Conservation (phyloP, 768 basidiomycete species). For the Gautieria morchelliformis region DNA sequence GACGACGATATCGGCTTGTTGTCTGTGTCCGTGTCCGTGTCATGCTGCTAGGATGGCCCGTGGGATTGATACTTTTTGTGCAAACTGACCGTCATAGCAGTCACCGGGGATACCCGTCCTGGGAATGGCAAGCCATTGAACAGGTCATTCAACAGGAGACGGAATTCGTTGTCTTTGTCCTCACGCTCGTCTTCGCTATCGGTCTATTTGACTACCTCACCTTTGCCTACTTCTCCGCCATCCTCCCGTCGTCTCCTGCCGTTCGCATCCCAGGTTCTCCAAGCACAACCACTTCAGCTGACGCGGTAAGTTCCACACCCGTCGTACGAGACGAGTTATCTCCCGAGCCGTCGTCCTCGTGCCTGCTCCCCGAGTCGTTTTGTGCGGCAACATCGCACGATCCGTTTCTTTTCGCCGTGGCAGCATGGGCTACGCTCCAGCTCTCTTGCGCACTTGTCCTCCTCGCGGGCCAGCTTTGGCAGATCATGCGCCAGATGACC, state of each 20-base stretch:
- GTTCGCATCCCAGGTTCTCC: constrained; percentile 8
- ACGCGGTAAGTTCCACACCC: not conserved
- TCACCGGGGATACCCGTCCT: too few relatives aligned
- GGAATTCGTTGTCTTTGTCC: constrained; percentile 83
- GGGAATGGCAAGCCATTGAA: too few relatives aligned
- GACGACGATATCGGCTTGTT: too few relatives aligned
- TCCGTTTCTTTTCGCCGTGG: constrained; percentile 75
- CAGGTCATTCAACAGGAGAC: too few relatives aligned
- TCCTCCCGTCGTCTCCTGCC: constrained; percentile 25
- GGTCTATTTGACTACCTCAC: constrained; percentile 74
- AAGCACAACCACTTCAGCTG: not conserved
- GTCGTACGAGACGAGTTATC: constrained; percentile 11
- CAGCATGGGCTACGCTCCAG: constrained; percentile 83
- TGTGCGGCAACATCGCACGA: constrained; percentile 68
- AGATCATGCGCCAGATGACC: constrained; percentile 89
- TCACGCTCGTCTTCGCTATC: constrained; percentile 76
- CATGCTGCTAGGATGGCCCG: too few relatives aligned
- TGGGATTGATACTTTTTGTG: too few relatives aligned
- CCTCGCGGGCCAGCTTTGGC: constrained; percentile 81
- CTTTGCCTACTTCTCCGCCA: constrained; percentile 55
- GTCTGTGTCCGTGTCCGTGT: too few relatives aligned
- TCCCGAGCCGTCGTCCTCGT: constrained; percentile 42
- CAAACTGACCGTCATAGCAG: too few relatives aligned
- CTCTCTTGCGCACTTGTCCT: constrained; percentile 91
- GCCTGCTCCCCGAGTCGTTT: constrained; percentile 55